Conservation (phyloP, 768 basidiomycete genomes). For the Mycena haematopus region DNA sequence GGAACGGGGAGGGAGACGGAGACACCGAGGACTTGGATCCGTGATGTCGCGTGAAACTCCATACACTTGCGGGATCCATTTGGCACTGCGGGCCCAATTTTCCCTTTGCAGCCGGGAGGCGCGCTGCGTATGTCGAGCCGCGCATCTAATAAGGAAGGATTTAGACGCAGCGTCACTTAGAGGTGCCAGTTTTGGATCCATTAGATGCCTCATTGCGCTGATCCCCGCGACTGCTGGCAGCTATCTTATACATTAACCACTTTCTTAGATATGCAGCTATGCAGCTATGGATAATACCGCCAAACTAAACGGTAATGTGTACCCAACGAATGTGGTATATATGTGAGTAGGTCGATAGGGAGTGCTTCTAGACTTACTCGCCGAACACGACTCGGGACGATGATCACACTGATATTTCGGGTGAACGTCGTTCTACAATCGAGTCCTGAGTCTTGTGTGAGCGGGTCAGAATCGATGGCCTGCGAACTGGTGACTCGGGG, state of each 20-base stretch:
- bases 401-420: no score
- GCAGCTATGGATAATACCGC: not conserved
- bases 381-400: no score
- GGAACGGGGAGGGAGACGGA: conserved; percentile 27
- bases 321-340: no score
- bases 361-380: no score
- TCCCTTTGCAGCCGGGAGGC: not conserved
- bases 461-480: no score
- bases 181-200: not conserved
- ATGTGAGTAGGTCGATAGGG: no score
- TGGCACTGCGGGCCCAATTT: not conserved
- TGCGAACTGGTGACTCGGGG: no score
- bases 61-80: not conserved
- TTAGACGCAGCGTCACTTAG: not conserved
- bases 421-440: no score
- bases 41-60: conserved; percentile 3
- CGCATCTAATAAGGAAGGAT: not conserved
- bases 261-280: not conserved
- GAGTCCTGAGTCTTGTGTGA: no score
- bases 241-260: not conserved
- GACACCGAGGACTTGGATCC: conserved; percentile 28
- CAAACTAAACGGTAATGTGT: not conserved
- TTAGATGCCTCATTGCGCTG: not conserved
- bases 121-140: not conserved
- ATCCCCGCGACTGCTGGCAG: not conserved